phyloP scores from a whole-genome alignment of 1,284 basidiomycete species.

The Ceratobasidium sp. region DNA sequence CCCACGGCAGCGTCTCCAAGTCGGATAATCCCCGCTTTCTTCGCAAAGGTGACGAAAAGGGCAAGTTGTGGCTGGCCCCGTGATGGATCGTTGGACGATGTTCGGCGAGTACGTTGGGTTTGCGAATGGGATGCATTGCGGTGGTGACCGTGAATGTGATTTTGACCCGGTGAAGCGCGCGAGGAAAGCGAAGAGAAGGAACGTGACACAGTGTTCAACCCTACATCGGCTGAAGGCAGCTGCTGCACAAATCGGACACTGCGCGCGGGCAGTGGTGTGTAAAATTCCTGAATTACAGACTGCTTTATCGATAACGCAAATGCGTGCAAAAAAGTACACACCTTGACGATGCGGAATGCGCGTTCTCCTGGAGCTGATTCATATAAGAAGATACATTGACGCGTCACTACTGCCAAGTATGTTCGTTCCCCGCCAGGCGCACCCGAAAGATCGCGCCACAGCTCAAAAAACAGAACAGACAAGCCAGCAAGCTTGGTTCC shows the following conservation, averaged over 20 bases:
- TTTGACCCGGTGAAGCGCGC: slow-evolving; percentile 2
- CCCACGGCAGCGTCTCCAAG: slow-evolving; percentile 76
- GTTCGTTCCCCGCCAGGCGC: slow-evolving; percentile 54
- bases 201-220: slow-evolving; percentile 21
- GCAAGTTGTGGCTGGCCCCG: slow-evolving; percentile 71
- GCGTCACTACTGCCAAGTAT: slow-evolving; percentile 72
- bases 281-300: slow-evolving; percentile 66
- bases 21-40: slow-evolving; percentile 79
- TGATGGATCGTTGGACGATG: slow-evolving; percentile 48
- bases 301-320: slow-evolving; percentile 10
- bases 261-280: slow-evolving; percentile 70
- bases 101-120: slow-evolving; percentile 53
- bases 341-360: slow-evolving; percentile 81
- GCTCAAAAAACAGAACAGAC: slow-evolving; percentile 68
- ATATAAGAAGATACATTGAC: slow-evolving; percentile 71
- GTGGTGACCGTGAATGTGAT: slow-evolving; percentile 52
- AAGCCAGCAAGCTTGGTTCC: slow-evolving; percentile 67
- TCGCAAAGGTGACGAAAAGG: slow-evolving; percentile 79
- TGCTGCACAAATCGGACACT: slow-evolving; percentile 73
- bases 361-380: slow-evolving; percentile 79
- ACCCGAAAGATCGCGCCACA: slow-evolving; percentile 62
- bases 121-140: slow-evolving; percentile 48
- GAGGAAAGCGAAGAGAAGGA: slow-evolving; percentile 27
- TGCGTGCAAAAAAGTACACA: slow-evolving; percentile 49
- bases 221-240: slow-evolving; percentile 44